These are phyloP conservation scores for Verticillium albo-atrum DNA, from an alignment of 2,329 filamentous ascomycete genomes.

Conservation along the genomic window DNA sequence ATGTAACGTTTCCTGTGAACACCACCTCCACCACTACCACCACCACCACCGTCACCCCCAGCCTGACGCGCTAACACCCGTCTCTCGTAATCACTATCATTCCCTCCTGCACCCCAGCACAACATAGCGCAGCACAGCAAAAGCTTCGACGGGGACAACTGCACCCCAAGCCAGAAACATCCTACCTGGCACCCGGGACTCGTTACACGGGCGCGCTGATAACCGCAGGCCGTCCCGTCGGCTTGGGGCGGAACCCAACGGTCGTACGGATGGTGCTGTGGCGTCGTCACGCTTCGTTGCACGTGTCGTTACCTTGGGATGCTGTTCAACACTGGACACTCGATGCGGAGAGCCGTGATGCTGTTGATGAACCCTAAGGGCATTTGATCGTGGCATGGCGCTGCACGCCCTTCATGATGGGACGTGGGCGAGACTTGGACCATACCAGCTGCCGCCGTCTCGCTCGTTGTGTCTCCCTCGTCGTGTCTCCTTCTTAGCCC, in stretches of 20 bases:
- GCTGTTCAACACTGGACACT: too few relatives aligned
- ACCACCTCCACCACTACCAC: neutral
- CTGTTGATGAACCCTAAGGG: too few relatives aligned
- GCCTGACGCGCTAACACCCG: neutral
- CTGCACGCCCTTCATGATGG: too few relatives aligned
- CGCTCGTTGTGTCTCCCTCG: too few relatives aligned
- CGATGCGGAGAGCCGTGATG: neutral
- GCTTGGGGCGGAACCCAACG: neutral
- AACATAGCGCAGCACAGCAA: neutral
- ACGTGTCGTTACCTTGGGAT: neutral
- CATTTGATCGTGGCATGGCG: too few relatives aligned
- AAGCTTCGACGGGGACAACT: neutral
- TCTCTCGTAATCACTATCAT: neutral
- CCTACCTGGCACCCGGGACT: neutral
- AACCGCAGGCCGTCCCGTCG: neutral
- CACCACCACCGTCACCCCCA: neutral
- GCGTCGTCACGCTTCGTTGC: neutral
- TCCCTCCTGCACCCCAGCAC: neutral
- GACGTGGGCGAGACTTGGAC: too few relatives aligned
- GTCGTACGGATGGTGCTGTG: neutral
- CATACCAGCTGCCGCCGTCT: too few relatives aligned
- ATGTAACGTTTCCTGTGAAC: neutral
- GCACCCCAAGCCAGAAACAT: neutral
- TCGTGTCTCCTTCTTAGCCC: too few relatives aligned
- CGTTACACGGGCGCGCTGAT: neutral